Conservation (phyloP, 768 basidiomycete genomes). For the Lactarius sp. region DNA sequence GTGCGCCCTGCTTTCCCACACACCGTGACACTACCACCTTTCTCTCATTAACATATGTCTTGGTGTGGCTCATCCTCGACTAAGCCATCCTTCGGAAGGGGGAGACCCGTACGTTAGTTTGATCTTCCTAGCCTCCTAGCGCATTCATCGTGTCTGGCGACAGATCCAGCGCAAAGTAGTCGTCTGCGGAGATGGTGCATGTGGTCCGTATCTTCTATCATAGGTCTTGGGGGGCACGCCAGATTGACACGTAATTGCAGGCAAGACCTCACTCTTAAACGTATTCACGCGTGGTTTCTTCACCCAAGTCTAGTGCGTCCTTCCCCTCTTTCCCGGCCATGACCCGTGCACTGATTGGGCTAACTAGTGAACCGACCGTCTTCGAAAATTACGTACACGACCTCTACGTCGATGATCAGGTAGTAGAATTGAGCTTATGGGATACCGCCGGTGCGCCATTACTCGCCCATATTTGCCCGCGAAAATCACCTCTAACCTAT, state of each 20-base stretch:
- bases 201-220: slow-evolving; percentile 50
- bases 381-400: slow-evolving; percentile 98
- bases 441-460: slow-evolving; percentile 81
- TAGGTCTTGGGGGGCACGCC: slow-evolving; percentile 14
- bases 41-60: slow-evolving; percentile 7
- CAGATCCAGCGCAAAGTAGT: slow-evolving; percentile 63
- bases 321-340: not conserved
- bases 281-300: slow-evolving; percentile 91
- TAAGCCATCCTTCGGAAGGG: slow-evolving; percentile 17
- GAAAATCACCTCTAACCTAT: slow-evolving; percentile 15
- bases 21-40: slow-evolving; percentile 1
- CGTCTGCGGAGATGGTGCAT: slow-evolving; percentile 96
- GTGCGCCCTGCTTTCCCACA: slow-evolving; percentile 14
- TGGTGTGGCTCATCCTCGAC: slow-evolving; percentile 17
- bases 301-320: slow-evolving; percentile 83
- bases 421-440: slow-evolving; percentile 91
- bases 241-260: slow-evolving; percentile 33
- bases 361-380: slow-evolving; percentile 78
- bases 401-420: slow-evolving; percentile 77
- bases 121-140: not conserved
- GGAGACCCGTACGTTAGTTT: slow-evolving; percentile 11
- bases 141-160: not conserved
- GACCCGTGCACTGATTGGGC: not conserved
- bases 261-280: slow-evolving; percentile 81
- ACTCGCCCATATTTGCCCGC: not conserved